Base-by-base conservation (phyloP, 495 filamentous ascomycete genomes). In the Penicillium angulare region DNA sequence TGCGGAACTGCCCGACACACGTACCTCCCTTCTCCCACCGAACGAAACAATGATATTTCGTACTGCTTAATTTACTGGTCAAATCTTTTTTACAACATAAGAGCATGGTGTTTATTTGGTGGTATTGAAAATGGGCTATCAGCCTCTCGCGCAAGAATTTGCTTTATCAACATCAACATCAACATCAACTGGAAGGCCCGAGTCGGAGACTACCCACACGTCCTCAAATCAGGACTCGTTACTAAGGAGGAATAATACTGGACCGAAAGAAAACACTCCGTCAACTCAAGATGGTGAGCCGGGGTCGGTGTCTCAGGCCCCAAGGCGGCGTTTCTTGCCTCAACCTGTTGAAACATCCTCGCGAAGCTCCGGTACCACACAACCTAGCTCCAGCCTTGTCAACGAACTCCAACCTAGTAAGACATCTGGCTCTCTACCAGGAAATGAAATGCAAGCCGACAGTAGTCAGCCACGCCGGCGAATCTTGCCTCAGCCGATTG, bases 321-420 rank as follows among this genome's bases (percentile, higher is more conserved):
- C 27, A 9, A 12, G 22, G 10, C 35, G 18, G 7, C 52, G 58
- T 18, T 67, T 88, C 54, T 70, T 79, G 6, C 83, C 84, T 1
- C 79, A 90, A 56, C 77, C 86, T 5, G 79, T 87, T 39, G 86
- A 88, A 63, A 88, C 82, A n/a, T 76, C 79, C 7, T 76, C 81
- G 15, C 74, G 83, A 45, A 77, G 76, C 10, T 79, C 78, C 75
- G 52, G 75, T 69, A 10, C 76, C 71, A 13, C 66, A 79, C 73
- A 46, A 43, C 40, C 35, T 49, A 50, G 15, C 27, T 33, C 35
- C 13, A 38, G 7, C 17, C n/a, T 5, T 20, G 45, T 22, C 10
- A 32, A 15, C 12, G 31, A 24, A 51, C 40, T 56, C 17, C 45
- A 16, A 23, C 21, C 23, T 7, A 9, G 21, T 2, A 24, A 24